Conservation (phyloP, 805 yeast genomes). For the Spathaspora hagerdaliae region DNA sequence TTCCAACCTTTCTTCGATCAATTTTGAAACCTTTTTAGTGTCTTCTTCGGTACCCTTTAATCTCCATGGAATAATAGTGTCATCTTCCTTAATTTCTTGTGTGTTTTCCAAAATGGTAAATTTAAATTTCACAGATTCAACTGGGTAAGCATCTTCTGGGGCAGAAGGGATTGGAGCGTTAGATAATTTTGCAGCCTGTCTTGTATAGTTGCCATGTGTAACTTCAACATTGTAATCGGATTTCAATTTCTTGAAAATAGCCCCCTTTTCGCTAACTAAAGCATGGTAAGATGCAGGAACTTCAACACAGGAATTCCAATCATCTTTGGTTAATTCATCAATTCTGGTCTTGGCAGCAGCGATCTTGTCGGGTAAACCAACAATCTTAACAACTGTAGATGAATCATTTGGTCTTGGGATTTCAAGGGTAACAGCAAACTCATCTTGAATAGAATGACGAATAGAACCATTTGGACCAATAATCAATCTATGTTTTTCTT, state of each 20-base stretch:
- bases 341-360: slow-evolving; percentile 62
- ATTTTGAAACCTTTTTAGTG: slow-evolving; percentile 48
- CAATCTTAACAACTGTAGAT: slow-evolving; percentile 49
- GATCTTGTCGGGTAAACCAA: slow-evolving; percentile 65
- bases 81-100: slow-evolving; percentile 17
- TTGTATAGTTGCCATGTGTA: slow-evolving; percentile 49
- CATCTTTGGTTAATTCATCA: slow-evolving; percentile 55
- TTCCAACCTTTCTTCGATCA: slow-evolving; percentile 48
- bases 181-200: slow-evolving; percentile 49
- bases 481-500: slow-evolving; percentile 68
- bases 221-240: slow-evolving; percentile 53
- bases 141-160: slow-evolving; percentile 44
- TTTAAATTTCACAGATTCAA: slow-evolving; percentile 32
- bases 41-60: slow-evolving; percentile 50
- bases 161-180: slow-evolving; percentile 41
- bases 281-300: slow-evolving; percentile 58
- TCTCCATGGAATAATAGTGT: slow-evolving; percentile 57
- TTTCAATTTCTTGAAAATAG: slow-evolving; percentile 52
- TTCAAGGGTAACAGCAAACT: slow-evolving; percentile 56
- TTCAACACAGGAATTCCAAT: slow-evolving; percentile 48
- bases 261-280: slow-evolving; percentile 65
- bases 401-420: slow-evolving; percentile 61
- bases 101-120: slow-evolving; percentile 40
- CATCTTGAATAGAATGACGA: slow-evolving; percentile 69
- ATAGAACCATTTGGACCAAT: slow-evolving; percentile 80